Evolutionary conservation across 768 basidiomycete genomes (phyloP).

Genomic region (Mycena vitilis): DNA sequence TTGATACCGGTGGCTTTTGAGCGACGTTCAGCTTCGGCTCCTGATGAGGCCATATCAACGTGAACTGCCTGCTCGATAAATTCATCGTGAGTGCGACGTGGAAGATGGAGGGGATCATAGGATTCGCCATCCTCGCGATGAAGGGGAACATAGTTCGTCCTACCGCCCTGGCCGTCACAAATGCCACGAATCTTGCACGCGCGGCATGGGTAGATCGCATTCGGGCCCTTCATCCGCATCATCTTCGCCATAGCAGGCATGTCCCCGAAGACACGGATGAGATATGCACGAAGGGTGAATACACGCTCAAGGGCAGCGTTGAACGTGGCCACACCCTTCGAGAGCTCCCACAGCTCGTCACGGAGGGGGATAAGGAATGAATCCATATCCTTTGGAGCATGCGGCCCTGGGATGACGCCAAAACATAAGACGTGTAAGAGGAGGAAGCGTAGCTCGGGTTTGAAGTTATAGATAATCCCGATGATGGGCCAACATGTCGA

Average conservation of each 20-base stretch:
- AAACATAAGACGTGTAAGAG: too few relatives aligned
- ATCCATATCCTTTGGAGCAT: too few relatives aligned
- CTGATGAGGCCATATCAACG: not conserved
- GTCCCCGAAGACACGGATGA: constrained; percentile 19
- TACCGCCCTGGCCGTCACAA: constrained; percentile 25
- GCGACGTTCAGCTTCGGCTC: not conserved
- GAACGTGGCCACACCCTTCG: too few relatives aligned
- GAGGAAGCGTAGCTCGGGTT: too few relatives aligned
- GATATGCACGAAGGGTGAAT: too few relatives aligned
- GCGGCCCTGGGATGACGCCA: too few relatives aligned
- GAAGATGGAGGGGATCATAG: not conserved
- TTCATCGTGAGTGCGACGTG: not conserved
- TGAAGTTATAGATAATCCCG: too few relatives aligned
- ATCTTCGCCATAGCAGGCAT: constrained; percentile 26
- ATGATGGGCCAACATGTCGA: too few relatives aligned
- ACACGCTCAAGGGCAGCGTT: too few relatives aligned
- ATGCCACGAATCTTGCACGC: constrained; percentile 49
- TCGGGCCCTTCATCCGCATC: constrained; percentile 33
- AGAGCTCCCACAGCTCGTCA: too few relatives aligned
- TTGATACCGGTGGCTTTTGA: not conserved
- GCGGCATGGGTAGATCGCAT: constrained; percentile 35
- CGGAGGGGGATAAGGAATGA: too few relatives aligned
- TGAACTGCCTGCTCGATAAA: not conserved
- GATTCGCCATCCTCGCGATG: constrained; percentile 32
- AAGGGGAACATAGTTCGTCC: constrained; percentile 45